phyloP scores from a whole-genome alignment of 176 grass and related monocot species.

The Oryza meyeriana region DNA sequence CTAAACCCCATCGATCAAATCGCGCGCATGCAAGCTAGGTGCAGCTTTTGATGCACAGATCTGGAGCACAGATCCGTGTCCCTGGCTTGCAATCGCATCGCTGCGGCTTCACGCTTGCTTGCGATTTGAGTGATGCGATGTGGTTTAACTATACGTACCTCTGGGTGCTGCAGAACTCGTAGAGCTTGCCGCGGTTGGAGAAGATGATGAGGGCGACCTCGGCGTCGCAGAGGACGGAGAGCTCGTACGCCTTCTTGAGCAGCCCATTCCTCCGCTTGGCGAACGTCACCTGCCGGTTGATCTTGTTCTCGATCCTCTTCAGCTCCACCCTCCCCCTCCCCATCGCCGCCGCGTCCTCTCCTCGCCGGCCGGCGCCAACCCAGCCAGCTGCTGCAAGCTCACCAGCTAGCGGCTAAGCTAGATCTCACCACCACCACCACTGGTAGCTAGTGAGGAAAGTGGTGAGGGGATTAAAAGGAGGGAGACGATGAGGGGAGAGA shows the following conservation, averaged over 20 bases:
- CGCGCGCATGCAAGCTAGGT: background rate
- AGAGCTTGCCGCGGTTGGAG: constrained; percentile 76
- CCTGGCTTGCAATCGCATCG: too few species aligned
- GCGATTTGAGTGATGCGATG: background rate
- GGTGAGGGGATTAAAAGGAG: background rate
- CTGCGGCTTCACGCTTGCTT: too few species aligned
- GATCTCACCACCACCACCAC: background rate
- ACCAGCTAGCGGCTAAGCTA: background rate
- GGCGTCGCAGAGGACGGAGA: constrained; percentile 77
- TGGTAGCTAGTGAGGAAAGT: background rate
- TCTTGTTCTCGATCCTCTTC: constrained; percentile 78
- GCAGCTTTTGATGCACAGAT: background rate
- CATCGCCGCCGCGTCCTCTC: background rate
- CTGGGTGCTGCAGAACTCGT: constrained; percentile 69
- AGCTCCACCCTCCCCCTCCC: constrained; percentile 59
- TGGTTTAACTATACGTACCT: constrained; percentile 9
- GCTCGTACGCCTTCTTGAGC: constrained; percentile 82
- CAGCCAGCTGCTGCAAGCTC: background rate
- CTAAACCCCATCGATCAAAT: too few species aligned
- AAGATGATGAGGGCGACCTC: constrained; percentile 83
- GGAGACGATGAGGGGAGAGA: background rate
- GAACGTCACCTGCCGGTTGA: constrained; percentile 74
- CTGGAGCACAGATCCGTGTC: background rate
- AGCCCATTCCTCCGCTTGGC: constrained; percentile 70
- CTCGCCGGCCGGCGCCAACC: background rate